Percentiles rank a stretch among this genome's conserved stretches.
Evolutionary conservation across 2,329 filamentous ascomycete genomes (phyloP).

Genomic region (Cordyceps militaris): DNA sequence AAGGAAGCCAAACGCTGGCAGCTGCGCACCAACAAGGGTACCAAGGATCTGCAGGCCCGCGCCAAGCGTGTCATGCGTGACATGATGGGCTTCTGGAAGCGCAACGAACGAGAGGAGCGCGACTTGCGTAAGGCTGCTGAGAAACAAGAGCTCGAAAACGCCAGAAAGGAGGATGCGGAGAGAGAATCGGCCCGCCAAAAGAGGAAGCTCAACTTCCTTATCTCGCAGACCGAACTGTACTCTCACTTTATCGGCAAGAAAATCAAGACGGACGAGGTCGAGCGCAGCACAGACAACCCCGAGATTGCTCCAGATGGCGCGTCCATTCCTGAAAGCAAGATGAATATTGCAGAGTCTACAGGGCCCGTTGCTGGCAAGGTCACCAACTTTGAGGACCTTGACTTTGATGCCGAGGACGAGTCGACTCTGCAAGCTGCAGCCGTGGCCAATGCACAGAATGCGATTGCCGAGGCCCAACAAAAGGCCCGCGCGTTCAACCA

Average conservation of each 20-base stretch:
- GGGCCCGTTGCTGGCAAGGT: constrained; percentile 61
- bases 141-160: constrained; percentile 91
- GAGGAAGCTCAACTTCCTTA: constrained; percentile 98
- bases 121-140: constrained; percentile 91
- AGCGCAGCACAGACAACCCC: constrained; percentile 78
- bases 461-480: constrained; percentile 88
- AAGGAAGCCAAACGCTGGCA: constrained; percentile 98
- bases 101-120: constrained; percentile 94
- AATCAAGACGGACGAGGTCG: constrained; percentile 94
- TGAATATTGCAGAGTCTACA: constrained; percentile 46
- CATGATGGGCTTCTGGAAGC: constrained; percentile 99
- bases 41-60: constrained; percentile 92
- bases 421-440: constrained; percentile 72
- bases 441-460: constrained; percentile 91
- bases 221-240: constrained; percentile 97
- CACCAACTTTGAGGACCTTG: constrained; percentile 87
- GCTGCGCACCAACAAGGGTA: constrained; percentile 94
- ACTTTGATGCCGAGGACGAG: constrained; percentile 95
- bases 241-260: constrained; percentile 99
- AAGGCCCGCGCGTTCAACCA: constrained; percentile 92
- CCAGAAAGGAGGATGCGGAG: constrained; percentile 92
- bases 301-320: constrained; percentile 53
- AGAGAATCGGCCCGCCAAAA: constrained; percentile 96
- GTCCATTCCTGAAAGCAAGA: constrained; percentile 31
- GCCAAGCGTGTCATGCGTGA: constrained; percentile 98